Evolutionary conservation across 768 basidiomycete species (phyloP).

Genomic region (Chalciporus pseudorubinellus): DNA sequence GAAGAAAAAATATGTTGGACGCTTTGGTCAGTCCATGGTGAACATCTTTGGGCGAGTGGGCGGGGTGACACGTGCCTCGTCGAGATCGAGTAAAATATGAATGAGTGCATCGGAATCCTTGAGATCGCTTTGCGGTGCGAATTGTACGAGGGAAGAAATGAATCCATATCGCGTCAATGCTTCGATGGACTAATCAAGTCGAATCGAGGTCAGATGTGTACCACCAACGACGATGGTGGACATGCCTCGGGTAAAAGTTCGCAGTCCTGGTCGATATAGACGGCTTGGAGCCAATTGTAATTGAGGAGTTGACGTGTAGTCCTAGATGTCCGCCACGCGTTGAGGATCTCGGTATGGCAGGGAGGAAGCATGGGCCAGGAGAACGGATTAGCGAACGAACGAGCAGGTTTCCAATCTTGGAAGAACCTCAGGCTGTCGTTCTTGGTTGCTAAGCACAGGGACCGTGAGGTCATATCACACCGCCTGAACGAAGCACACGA

Average conservation of each 20-base stretch:
- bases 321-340: slow-evolving; percentile 21
- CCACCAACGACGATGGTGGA: not conserved
- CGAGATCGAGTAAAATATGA: slow-evolving; percentile 21
- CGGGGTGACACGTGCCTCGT: slow-evolving; percentile 18
- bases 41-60: not conserved
- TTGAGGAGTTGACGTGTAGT: slow-evolving; percentile 31
- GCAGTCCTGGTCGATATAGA: slow-evolving; percentile 29
- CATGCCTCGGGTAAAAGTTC: slow-evolving; percentile 21
- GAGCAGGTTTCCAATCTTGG: slow-evolving; percentile 31
- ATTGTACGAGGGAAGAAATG: slow-evolving; percentile 21
- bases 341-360: slow-evolving; percentile 27
- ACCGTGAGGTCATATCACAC: not conserved
- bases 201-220: not conserved
- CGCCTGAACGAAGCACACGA: not conserved
- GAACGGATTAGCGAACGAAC: slow-evolving; percentile 33
- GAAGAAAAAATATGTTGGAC: too few species aligned
- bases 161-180: slow-evolving; percentile 28
- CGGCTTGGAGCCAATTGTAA: slow-evolving; percentile 29
- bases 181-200: slow-evolving; percentile 24
- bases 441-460: slow-evolving; percentile 10
- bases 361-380: slow-evolving; percentile 32
- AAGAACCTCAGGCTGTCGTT: slow-evolving; percentile 28
- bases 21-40: too few species aligned
- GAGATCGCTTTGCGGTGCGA: slow-evolving; percentile 21
- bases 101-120: slow-evolving; percentile 23